A percentile compares a stretch with the other conserved stretches of the same genome.
These are phyloP conservation scores for Trichaptum fuscoviolaceum DNA, from an alignment of 768 basidiomycete species.

Conservation along the genomic window DNA sequence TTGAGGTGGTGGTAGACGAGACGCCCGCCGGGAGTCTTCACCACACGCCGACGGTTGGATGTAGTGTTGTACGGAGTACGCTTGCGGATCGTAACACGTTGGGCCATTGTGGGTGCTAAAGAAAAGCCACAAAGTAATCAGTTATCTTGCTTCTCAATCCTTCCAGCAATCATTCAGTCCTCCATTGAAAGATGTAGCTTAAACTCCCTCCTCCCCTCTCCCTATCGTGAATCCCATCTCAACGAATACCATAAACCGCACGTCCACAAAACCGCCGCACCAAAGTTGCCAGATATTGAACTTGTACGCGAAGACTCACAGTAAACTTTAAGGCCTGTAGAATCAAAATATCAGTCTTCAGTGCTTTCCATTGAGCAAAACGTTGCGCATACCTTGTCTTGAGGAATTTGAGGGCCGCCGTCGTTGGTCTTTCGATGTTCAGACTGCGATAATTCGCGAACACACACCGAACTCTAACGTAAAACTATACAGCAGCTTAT, in stretches of 20 bases:
- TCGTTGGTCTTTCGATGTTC: neutral
- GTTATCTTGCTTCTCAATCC: neutral
- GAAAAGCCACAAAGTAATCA: neutral
- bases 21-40: constrained; percentile 98
- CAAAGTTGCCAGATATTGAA: neutral
- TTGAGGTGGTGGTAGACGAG: constrained; percentile 97
- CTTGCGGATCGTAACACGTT: constrained; percentile 99
- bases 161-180: neutral
- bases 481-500: neutral
- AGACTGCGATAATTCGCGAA: neutral
- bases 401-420: neutral
- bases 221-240: neutral
- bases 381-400: neutral
- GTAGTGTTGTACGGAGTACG: constrained; percentile 97
- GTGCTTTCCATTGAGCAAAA: neutral
- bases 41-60: constrained; percentile 89
- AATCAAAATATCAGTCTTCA: neutral
- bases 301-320: neutral
- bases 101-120: constrained; percentile 64
- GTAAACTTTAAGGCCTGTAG: neutral
- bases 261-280: neutral
- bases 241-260: neutral
- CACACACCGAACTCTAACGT: neutral
- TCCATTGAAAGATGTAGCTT: neutral
- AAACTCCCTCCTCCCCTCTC: no score